Base-by-base conservation (phyloP, 768 basidiomycete species). In the Pseudohyphozyma bogoriensis region DNA sequence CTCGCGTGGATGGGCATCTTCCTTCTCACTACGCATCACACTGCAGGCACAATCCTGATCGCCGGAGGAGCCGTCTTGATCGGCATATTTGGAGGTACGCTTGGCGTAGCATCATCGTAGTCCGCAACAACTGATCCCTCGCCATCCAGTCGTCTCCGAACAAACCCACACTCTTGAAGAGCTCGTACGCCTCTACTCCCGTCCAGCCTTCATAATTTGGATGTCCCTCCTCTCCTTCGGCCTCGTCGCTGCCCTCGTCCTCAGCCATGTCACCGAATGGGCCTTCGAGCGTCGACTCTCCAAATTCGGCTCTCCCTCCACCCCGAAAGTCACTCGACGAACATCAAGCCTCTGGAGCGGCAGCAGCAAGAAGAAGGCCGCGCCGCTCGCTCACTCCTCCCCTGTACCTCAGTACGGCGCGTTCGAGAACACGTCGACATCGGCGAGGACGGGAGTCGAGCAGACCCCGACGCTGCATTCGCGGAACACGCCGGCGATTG, bases 11-110 rank as follows among this genome's bases (percentile, higher is more conserved):
- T 53, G 39, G 33, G 51, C 28, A 6, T 44, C 46, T 42, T 24
- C 29, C 28, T n/a, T n/a, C 49, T 42, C 11, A 37, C n/a, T 31
- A 66, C 61, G n/a, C n/a, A n/a, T n/a, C n/a, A n/a, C n/a, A n/a
- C n/a, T n/a, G n/a, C n/a, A n/a, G n/a, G 70, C 1, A 93, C 90
- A 3, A 74, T 86, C 45, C 78, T 92, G 71, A 90, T 96, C 63
- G 87, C 88, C 1, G 83, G 83, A 22, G 91, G 90, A 32, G 90
- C 91, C 9, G 83, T 87, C 44, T 79, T 92, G 62, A 89, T 96
- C 59, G 90, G 87, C 20, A 75, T 90, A 52, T 96, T 92, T 70
- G 91, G 91, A 50, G 62, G 64, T 65, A 28, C 29, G 59, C 15
- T 32, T 22, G 7, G n/a, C 12, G 9, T 9, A 7, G 44, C 10